Conservation (phyloP, 2,329 filamentous ascomycete genomes). For the Stagonosporopsis tanaceti region DNA sequence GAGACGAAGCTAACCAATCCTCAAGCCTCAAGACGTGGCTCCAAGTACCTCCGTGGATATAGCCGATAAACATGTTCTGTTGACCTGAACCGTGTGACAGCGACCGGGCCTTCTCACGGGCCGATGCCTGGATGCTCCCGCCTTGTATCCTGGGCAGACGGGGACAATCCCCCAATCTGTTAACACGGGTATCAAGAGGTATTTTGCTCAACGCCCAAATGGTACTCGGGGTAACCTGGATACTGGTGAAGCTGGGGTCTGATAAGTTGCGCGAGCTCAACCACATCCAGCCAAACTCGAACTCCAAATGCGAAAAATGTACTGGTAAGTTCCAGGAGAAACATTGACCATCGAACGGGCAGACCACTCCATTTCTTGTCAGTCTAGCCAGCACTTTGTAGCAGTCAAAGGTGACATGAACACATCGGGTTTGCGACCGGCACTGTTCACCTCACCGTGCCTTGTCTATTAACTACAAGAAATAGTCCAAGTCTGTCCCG, state of each 20-base stretch:
- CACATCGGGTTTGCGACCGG: background rate
- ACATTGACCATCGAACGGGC: background rate
- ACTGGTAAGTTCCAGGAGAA: background rate
- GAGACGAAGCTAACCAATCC: background rate
- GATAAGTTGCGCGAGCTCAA: background rate
- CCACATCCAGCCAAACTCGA: background rate
- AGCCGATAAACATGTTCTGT: constrained; percentile 4
- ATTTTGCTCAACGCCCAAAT: background rate
- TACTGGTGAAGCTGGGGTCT: background rate
- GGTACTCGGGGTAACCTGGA: background rate
- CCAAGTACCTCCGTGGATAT: constrained; percentile 1
- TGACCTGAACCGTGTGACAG: constrained; percentile 1
- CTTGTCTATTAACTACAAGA: background rate
- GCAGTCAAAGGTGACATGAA: background rate
- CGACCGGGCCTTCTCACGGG: constrained; percentile 17
- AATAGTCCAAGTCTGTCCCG: background rate
- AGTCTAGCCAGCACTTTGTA: background rate
- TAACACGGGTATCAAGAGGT: background rate
- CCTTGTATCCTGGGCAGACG: background rate
- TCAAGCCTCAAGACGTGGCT: constrained; percentile 1
- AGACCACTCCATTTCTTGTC: background rate
- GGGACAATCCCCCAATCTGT: background rate
- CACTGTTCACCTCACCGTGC: background rate
- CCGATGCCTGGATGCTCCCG: constrained; percentile 11
- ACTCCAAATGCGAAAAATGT: background rate